A percentile compares a stretch with the other conserved stretches of the same genome.
Conservation (phyloP, 495 filamentous ascomycete species). For the Wilcoxina mikolae region DNA sequence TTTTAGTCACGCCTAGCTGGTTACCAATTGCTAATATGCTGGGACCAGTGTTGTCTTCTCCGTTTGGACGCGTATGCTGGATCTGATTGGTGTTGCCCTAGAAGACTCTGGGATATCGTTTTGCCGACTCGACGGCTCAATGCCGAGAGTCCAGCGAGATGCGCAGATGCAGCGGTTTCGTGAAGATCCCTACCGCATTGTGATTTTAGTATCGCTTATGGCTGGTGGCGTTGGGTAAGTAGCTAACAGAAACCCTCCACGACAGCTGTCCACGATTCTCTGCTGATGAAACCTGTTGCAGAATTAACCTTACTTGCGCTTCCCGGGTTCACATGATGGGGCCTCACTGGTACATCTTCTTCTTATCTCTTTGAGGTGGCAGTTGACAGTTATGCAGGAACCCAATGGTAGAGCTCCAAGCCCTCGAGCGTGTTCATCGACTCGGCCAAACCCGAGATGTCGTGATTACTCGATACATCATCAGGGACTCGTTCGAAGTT, state of each 20-base stretch:
- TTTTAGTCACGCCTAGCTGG: neutral
- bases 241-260: too few relatives aligned
- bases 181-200: conserved; percentile 21
- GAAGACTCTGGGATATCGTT: conserved; percentile 12
- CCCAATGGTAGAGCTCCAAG: conserved; percentile 32
- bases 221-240: conserved; percentile 38
- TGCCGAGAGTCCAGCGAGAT: conserved; percentile 10
- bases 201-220: conserved; percentile 35
- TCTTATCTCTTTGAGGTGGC: neutral
- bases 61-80: conserved; percentile 21
- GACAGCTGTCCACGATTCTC: neutral
- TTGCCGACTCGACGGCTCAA: conserved; percentile 22
- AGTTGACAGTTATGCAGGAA: conserved; percentile 26
- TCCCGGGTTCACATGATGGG: conserved; percentile 88
- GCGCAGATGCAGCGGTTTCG: neutral
- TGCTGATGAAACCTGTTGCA: neutral
- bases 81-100: conserved; percentile 30
- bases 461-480: conserved; percentile 42
- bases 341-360: conserved; percentile 49
- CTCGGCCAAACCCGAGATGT: conserved; percentile 21
- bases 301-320: conserved; percentile 46
- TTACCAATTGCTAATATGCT: conserved; percentile 9
- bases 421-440: conserved; percentile 18
- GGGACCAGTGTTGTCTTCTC: conserved; percentile 31
- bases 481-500: conserved; percentile 78